Conservation (phyloP, 2,329 filamentous ascomycete species). For the Aspergillus piperis region DNA sequence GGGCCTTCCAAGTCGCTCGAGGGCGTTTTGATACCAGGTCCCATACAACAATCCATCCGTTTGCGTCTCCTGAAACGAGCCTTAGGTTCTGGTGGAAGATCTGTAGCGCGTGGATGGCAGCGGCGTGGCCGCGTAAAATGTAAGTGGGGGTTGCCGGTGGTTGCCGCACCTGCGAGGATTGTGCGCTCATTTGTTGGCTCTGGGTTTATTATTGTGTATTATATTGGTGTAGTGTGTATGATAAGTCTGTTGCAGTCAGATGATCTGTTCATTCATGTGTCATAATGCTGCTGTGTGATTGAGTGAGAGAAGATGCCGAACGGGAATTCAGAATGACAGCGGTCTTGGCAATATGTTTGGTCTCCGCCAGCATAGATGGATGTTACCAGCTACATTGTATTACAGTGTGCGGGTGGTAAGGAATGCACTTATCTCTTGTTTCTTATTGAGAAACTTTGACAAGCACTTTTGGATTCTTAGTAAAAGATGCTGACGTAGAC, state of each 20-base stretch:
- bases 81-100: conserved; percentile 74
- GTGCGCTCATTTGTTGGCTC: conserved; percentile 14
- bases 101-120: conserved; percentile 73
- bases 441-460: too few relatives aligned
- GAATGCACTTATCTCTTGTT: too few relatives aligned
- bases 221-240: not conserved
- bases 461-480: too few relatives aligned
- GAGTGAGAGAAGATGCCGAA: not conserved
- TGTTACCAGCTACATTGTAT: not conserved
- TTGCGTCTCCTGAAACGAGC: conserved; percentile 82
- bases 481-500: too few relatives aligned
- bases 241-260: not conserved
- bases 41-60: conserved; percentile 88
- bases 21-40: conserved; percentile 78
- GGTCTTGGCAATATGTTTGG: not conserved
- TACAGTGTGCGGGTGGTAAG: not conserved
- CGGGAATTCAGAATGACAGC: not conserved
- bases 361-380: not conserved
- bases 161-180: conserved; percentile 14
- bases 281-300: not conserved
- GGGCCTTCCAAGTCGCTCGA: conserved; percentile 81
- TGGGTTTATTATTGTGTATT: not conserved
- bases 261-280: not conserved
- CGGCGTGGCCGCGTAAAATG: conserved; percentile 81
- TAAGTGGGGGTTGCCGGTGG: conserved; percentile 62